A percentile compares a stretch with the other conserved stretches of the same genome.
Evolutionary conservation across 768 basidiomycete genomes (phyloP).

Genomic region (Amanita molliuscula): DNA sequence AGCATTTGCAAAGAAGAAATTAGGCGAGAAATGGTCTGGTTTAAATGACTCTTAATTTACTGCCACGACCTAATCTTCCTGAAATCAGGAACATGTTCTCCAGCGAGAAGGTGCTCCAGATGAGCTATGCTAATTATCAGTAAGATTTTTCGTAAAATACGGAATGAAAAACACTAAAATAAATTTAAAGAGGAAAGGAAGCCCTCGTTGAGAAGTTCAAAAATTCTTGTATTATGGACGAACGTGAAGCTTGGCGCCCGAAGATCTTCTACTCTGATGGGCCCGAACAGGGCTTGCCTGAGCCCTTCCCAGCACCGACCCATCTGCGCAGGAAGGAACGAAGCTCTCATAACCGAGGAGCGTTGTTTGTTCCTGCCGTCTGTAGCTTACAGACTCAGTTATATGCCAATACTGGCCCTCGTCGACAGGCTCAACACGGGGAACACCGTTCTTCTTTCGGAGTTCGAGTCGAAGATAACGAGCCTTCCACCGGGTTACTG

Average conservation of each 20-base stretch:
- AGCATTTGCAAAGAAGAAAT: conserved; percentile 57
- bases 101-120: conserved; percentile 82
- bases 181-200: conserved; percentile 65
- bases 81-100: conserved; percentile 77
- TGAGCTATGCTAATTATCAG: conserved; percentile 93
- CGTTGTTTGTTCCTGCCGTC: conserved; percentile 44
- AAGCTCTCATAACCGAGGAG: conserved; percentile 70
- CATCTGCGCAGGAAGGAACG: conserved; percentile 75
- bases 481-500: not conserved
- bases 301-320: conserved; percentile 77
- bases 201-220: conserved; percentile 88
- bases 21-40: conserved; percentile 75
- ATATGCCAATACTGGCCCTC: conserved; percentile 1
- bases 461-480: not conserved
- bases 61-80: not conserved
- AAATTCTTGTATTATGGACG: conserved; percentile 86
- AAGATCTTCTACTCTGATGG: conserved; percentile 79
- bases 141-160: conserved; percentile 26
- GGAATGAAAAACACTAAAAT: not conserved
- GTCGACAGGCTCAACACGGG: conserved; percentile 11
- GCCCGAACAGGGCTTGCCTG: conserved; percentile 58
- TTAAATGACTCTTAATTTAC: not conserved
- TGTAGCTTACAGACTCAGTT: conserved; percentile 4
- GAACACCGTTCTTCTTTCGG: not conserved
- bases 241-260: conserved; percentile 72